Evolutionary conservation across 169 alveolate genomes (phyloP).

Genomic region (Blepharisma undulans): DNA sequence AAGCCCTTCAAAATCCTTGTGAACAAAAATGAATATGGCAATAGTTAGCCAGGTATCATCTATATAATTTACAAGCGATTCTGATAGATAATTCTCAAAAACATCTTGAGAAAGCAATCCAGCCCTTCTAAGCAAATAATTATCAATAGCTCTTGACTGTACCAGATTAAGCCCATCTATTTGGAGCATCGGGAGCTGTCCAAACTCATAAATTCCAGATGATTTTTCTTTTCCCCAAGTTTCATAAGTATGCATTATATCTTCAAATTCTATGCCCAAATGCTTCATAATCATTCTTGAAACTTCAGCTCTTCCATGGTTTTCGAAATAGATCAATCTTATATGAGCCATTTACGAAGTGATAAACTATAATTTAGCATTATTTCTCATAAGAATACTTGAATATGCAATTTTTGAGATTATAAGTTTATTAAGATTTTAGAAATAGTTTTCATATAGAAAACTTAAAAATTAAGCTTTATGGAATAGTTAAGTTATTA

Average conservation of each 20-base stretch:
- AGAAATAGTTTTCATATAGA: no score
- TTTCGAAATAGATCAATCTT: constrained; percentile 50
- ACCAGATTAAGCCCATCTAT: constrained; percentile 60
- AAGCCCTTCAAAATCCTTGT: neutral
- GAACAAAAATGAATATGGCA: neutral
- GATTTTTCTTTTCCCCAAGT: constrained; percentile 53
- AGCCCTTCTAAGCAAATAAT: constrained; percentile 54
- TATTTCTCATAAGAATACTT: no score
- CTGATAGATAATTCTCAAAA: constrained; percentile 20
- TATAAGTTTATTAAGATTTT: no score
- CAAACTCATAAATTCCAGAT: constrained; percentile 47
- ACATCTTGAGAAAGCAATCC: constrained; percentile 48
- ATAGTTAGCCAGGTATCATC: neutral
- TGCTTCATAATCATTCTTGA: constrained; percentile 56
- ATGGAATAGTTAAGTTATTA: no score
- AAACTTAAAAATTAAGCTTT: no score
- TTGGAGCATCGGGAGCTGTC: constrained; percentile 72
- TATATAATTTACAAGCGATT: neutral
- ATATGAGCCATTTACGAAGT: neutral
- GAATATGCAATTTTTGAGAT: no score
- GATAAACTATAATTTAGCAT: no score
- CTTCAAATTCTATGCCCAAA: constrained; percentile 61
- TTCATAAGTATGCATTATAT: constrained; percentile 44
- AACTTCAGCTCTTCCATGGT: constrained; percentile 66
- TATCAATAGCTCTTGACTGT: constrained; percentile 63